These are phyloP conservation scores for Malus orientalis DNA, from an alignment of 306 rosid genomes.

Conservation along the genomic window DNA sequence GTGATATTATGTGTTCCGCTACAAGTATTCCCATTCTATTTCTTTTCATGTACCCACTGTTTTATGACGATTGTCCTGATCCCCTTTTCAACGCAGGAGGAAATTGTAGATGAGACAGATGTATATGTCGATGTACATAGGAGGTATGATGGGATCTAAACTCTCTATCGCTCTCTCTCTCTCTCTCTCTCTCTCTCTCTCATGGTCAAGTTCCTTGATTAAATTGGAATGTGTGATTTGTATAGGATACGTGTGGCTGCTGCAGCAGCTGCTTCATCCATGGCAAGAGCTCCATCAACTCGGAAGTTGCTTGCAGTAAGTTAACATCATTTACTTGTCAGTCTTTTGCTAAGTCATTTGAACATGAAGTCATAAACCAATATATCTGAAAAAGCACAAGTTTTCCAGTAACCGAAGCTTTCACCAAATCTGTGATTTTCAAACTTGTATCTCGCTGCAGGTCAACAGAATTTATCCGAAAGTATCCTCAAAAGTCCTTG, in stretches of 20 bases:
- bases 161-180: neutral
- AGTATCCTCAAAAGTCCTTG: neutral
- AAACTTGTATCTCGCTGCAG: neutral
- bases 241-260: slow-evolving; percentile 48
- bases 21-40: neutral
- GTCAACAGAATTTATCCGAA: neutral
- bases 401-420: neutral
- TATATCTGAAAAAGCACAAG: neutral
- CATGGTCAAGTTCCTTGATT: slow-evolving; percentile 4
- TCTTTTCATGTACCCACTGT: neutral
- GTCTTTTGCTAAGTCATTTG: neutral
- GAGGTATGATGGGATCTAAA: slow-evolving; percentile 32
- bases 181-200: neutral
- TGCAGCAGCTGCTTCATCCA: slow-evolving; percentile 45
- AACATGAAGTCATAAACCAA: neutral
- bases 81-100: slow-evolving; percentile 35
- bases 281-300: slow-evolving; percentile 40
- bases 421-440: neutral
- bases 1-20: neutral
- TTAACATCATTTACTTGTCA: slow-evolving; percentile 7
- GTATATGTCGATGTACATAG: slow-evolving; percentile 74
- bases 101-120: slow-evolving; percentile 46
- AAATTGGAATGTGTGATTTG: slow-evolving; percentile 15
- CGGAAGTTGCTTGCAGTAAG: slow-evolving; percentile 37
- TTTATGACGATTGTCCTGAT: neutral